A percentile compares a stretch with the other conserved stretches of the same genome.
Conservation (phyloP, 1,284 basidiomycete species). For the Ceratobasidium theobromae region DNA sequence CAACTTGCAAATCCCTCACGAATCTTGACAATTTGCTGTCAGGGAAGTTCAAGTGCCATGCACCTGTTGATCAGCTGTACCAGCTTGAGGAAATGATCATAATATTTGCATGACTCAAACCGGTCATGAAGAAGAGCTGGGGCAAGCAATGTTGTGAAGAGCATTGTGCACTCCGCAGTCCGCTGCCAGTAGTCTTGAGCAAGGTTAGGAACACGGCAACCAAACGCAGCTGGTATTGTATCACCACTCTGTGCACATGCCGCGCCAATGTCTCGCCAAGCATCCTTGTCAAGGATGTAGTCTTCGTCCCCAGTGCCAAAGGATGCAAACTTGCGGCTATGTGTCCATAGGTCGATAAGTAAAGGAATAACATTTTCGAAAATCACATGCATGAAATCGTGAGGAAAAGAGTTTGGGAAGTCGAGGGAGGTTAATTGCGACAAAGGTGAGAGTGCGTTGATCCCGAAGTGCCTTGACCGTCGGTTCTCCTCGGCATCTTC, state of each 20-base stretch:
- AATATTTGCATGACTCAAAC: constrained; percentile 4
- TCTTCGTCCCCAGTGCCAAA: background rate
- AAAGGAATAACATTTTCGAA: constrained; percentile 32
- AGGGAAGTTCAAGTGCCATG: background rate
- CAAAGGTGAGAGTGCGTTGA: constrained; percentile 12
- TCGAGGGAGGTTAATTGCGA: background rate
- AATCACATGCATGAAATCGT: constrained; percentile 34
- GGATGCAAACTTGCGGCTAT: background rate
- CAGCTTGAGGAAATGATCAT: constrained; percentile 29
- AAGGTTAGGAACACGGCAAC: constrained; percentile 27
- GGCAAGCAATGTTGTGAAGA: constrained; percentile 30
- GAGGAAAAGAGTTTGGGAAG: constrained; percentile 34
- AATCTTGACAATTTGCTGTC: background rate
- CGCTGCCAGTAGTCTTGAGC: constrained; percentile 8
- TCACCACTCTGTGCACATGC: constrained; percentile 1
- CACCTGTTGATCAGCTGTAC: constrained; percentile 12
- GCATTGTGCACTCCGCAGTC: constrained; percentile 20
- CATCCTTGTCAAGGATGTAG: background rate
- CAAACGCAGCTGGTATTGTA: constrained; percentile 31
- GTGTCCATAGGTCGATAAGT: constrained; percentile 20
- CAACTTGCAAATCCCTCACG: constrained; percentile 16
- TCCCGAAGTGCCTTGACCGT: background rate
- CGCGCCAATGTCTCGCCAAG: background rate
- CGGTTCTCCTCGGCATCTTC: background rate
- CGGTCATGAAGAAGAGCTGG: constrained; percentile 24